phyloP scores from a whole-genome alignment of 352 stramenopile species.

The Phytophthora kernoviae region DNA sequence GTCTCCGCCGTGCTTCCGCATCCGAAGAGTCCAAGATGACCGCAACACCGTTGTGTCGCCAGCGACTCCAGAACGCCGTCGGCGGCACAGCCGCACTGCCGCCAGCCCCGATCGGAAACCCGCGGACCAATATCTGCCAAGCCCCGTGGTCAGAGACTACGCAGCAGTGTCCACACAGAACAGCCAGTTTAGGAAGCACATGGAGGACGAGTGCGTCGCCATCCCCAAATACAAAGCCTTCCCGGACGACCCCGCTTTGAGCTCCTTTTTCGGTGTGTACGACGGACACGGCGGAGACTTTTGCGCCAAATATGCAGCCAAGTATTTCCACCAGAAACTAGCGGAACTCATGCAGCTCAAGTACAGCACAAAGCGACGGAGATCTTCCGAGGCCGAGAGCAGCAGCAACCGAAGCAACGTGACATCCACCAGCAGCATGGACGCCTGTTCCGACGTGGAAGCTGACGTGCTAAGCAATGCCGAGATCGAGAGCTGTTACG shows the following conservation, averaged over 20 bases:
- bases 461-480: constrained; percentile 54
- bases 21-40: constrained; percentile 12
- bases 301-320: constrained; percentile 78
- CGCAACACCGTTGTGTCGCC: constrained; percentile 8
- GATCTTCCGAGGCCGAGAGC: constrained; percentile 33
- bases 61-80: constrained; percentile 14
- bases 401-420: constrained; percentile 48
- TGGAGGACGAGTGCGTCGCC: constrained; percentile 86
- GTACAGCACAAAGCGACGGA: constrained; percentile 39
- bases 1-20: constrained; percentile 21
- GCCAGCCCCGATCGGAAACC: constrained; percentile 11
- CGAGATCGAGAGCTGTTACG: constrained; percentile 70
- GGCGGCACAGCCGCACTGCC: constrained; percentile 11
- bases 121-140: constrained; percentile 33
- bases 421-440: constrained; percentile 58
- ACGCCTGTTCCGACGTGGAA: constrained; percentile 38
- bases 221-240: constrained; percentile 73
- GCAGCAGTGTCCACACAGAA: constrained; percentile 81
- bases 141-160: constrained; percentile 65
- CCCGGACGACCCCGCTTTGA: constrained; percentile 58
- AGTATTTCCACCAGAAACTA: constrained; percentile 68
- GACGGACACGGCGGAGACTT: constrained; percentile 84
- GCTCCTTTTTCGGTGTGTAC: constrained; percentile 84
- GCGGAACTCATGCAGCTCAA: constrained; percentile 49
- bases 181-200: constrained; percentile 76